Conservation (phyloP, 345 rosid genomes). For the Hirschfeldia incana region DNA sequence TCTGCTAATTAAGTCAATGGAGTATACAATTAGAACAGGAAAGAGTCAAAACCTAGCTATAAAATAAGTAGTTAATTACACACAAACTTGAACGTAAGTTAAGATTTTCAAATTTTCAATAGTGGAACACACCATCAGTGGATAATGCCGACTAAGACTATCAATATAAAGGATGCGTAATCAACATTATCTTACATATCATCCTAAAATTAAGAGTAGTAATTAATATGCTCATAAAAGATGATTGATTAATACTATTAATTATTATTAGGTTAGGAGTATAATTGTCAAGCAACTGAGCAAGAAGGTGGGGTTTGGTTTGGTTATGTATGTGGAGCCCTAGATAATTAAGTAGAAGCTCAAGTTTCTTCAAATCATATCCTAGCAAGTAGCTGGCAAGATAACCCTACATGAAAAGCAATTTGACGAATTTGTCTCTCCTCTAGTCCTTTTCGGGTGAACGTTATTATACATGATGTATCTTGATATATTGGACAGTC, state of each 20-base stretch:
- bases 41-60: not conserved
- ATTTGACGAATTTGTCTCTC: slow-evolving; percentile 33
- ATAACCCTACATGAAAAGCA: slow-evolving; percentile 38
- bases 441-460: not conserved
- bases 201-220: not conserved
- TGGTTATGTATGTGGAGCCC: slow-evolving; percentile 36
- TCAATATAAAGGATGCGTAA: slow-evolving; percentile 10
- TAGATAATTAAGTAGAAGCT: slow-evolving; percentile 11
- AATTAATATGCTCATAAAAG: not conserved
- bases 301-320: slow-evolving; percentile 28
- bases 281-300: slow-evolving; percentile 21
- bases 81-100: slow-evolving; percentile 4
- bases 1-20: slow-evolving; percentile 12
- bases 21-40: not conserved
- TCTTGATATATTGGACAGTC: not conserved
- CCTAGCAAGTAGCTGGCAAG: slow-evolving; percentile 34
- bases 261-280: not conserved
- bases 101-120: slow-evolving; percentile 10
- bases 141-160: slow-evolving; percentile 29
- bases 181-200: slow-evolving; percentile 7
- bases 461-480: not conserved
- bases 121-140: slow-evolving; percentile 22
- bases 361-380: slow-evolving; percentile 36
- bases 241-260: not conserved
- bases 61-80: slow-evolving; percentile 4